Conservation (phyloP, 768 basidiomycete genomes). For the Artomyces pyxidatus region DNA sequence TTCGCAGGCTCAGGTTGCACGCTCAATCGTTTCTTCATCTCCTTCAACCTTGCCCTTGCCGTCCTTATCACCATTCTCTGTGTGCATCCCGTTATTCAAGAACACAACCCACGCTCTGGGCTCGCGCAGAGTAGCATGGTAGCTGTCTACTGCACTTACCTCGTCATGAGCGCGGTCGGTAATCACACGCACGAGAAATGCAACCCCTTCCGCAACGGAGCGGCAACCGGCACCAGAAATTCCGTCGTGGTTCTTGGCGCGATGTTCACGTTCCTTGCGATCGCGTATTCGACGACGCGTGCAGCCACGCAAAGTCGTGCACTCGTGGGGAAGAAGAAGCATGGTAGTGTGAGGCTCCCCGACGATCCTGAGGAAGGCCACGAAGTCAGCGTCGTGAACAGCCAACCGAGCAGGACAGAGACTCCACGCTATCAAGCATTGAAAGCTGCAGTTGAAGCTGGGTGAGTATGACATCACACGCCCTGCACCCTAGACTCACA, state of each 20-base stretch:
- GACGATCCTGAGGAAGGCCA: slow-evolving; percentile 45
- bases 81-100: slow-evolving; percentile 81
- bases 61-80: slow-evolving; percentile 75
- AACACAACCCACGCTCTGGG: slow-evolving; percentile 88
- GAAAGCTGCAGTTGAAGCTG: slow-evolving; percentile 92
- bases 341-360: slow-evolving; percentile 55
- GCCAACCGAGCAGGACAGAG: slow-evolving; percentile 78
- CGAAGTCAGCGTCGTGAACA: slow-evolving; percentile 69
- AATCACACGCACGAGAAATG: slow-evolving; percentile 84
- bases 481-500: too few relatives aligned
- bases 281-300: slow-evolving; percentile 93
- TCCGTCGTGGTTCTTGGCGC: slow-evolving; percentile 88
- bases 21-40: slow-evolving; percentile 96
- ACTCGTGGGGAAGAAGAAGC: slow-evolving; percentile 67
- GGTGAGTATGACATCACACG: slow-evolving; percentile 54
- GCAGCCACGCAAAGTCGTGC: slow-evolving; percentile 95
- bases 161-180: slow-evolving; percentile 86
- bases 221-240: slow-evolving; percentile 56
- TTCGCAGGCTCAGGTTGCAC: slow-evolving; percentile 84
- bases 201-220: slow-evolving; percentile 71
- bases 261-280: slow-evolving; percentile 93
- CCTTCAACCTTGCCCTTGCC: slow-evolving; percentile 81
- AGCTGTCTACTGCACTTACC: slow-evolving; percentile 95
- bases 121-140: slow-evolving; percentile 96
- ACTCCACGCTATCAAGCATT: slow-evolving; percentile 90